Evolutionary conservation across 1,284 basidiomycete genomes (phyloP), one percentile per base, ranked within the genome.

Genomic region (Vanrija humicola): DNA sequence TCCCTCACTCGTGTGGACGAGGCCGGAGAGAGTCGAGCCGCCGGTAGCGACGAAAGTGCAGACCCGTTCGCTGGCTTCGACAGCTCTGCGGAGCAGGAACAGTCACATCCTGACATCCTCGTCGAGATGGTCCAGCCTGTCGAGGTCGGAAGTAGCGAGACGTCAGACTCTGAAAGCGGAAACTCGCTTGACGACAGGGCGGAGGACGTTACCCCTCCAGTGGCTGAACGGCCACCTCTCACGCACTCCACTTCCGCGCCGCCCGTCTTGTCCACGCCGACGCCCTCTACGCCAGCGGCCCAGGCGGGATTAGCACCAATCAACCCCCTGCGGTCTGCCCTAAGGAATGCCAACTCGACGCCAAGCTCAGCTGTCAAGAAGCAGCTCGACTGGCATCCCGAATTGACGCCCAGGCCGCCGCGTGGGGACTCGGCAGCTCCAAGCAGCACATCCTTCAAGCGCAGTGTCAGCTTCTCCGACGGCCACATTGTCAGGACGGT

Each of bases 401-500:
- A 70, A 42, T 53, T 69, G 18, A 75, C 73, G 2, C 69, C 69
- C 2, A 63, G 59, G 1, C 60, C 63, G 8, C 47, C 21, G 18
- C 54, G 38, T 18, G 50, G 52, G 3, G 40, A 34, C 44, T 55
- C 50, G 2, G 55, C 47, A 8, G 58, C 53, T 3, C 58, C 60
- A 3, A 58, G 51, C 12, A 64, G 57, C 26, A 56, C 56, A 29
- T 67, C 65, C 40, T 57, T 56, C 5, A 81, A 85, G 58, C 83
- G 92, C 29, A 93, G 89, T 44, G 93, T 97, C 50, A 93, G 90
- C 72, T 97, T 97, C 77, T 94, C 90, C 18, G 93, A 97, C 69
- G 91, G 92, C 5, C 88, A 86, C 68, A 49, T 61, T 42, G 50
- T 43, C 6, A 52, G 54, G 47, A 52, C 71, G 28, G 49, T 28